Base-by-base conservation (phyloP, 2,329 filamentous ascomycete genomes). In the Ophiocordyceps camponoti-floridani region DNA sequence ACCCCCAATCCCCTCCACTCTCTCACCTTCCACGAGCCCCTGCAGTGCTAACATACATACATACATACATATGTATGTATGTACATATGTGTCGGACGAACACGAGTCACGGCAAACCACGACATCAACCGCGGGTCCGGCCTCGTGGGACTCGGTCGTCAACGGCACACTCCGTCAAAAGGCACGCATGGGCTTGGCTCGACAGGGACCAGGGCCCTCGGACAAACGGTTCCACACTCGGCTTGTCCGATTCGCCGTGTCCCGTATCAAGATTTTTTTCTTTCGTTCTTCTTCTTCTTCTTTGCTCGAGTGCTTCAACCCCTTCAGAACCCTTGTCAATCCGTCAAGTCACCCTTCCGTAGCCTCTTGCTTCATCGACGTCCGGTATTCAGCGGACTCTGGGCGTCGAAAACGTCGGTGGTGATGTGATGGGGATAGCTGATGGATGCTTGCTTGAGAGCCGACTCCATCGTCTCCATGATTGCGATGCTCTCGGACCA, bases 401-500 rank as follows among this genome's bases (percentile, higher is more conserved):
- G 65, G 44, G 68, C 57, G 54, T 79, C 75, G 56, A 66, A 80
- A 19, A 75, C 66, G 50, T 73, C 69, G 11, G 65, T 73, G 12
- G 72, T 67, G 56, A 77, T 77, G 46, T 72, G 54, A 14, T 72
- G 69, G 1, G 73, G 72, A 53, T 77, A 77, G 50, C 56, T 50
- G 43, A 77, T 62, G 12, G 62, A 68, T 23, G 72, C 73, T 55
- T 76, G 70, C 54, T 58, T 62, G 51, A 77, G 61, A 23, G 66
- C 67, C 53, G 67, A 62, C 43, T 77, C 73, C 73, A 77, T 77
- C 43, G 68, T 65, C 58, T 88, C 80, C 86, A 94, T 94, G 50
- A 94, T 85, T 43, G 79, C 71, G 45, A 93, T 68, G 56, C 82
- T 89, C 70, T 94, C 87, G 41, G 75, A 70, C 67, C 76, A 75